A percentile compares a stretch with the other conserved stretches of the same genome.
Evolutionary conservation across 495 filamentous ascomycete genomes (phyloP).

Genomic region (Penicillium roqueforti): DNA sequence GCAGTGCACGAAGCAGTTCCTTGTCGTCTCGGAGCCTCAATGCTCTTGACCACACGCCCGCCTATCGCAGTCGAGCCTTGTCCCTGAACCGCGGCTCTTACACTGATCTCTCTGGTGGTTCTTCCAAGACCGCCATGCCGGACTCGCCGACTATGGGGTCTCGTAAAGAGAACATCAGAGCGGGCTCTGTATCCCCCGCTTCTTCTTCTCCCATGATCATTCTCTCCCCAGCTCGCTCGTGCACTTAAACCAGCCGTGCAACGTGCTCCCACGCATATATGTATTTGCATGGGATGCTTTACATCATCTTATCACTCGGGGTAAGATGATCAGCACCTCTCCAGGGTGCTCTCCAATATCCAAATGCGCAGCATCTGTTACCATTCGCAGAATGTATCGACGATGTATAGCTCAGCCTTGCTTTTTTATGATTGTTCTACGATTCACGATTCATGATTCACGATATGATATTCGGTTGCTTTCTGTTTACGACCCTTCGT

Average conservation of each 20-base stretch:
- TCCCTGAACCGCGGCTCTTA: constrained; percentile 26
- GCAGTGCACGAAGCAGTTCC: constrained; percentile 28
- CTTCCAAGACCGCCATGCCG: constrained; percentile 32
- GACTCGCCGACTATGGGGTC: constrained; percentile 23
- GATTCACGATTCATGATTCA: constrained; percentile 1
- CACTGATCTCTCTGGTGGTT: constrained; percentile 30
- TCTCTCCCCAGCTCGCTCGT: constrained; percentile 21
- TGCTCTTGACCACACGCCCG: constrained; percentile 30
- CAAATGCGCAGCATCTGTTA: constrained; percentile 16
- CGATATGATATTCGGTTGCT: neutral
- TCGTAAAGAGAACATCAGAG: constrained; percentile 34
- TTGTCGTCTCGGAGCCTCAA: constrained; percentile 30
- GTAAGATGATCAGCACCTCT: neutral
- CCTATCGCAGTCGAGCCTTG: constrained; percentile 24
- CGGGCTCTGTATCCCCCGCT: constrained; percentile 34
- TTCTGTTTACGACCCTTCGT: neutral
- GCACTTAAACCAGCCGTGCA: constrained; percentile 1
- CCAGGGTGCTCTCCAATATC: neutral
- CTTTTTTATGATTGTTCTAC: neutral
- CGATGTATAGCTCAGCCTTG: constrained; percentile 12
- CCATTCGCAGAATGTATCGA: constrained; percentile 20
- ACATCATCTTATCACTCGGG: neutral
- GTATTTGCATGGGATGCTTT: neutral
- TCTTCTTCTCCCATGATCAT: constrained; percentile 33
- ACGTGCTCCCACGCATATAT: neutral